Evolutionary conservation across 169 alveolate genomes (phyloP), one percentile per base, ranked within the genome.

Genomic region (Cystoisospora suis): DNA sequence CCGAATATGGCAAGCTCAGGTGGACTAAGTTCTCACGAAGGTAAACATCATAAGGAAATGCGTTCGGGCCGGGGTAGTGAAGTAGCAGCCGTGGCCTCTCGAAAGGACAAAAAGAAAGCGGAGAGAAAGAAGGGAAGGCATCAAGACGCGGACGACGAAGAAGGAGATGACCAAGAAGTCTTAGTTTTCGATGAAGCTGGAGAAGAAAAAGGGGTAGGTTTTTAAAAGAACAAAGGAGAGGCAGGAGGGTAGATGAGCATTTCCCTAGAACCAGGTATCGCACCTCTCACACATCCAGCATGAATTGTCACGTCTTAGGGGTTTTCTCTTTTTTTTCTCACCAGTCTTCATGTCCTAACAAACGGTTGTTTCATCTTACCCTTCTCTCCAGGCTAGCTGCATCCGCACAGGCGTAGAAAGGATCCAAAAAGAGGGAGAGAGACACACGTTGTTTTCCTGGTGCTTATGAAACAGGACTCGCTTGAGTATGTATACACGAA

Each of bases 121-220:
- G 34, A 65, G 77, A 3, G 77, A n/a, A 65, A 65, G 77, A 65
- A 9, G 3, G 34, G 44, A 36, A 6, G 40, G 34, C 45, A 65
- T 9, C 45, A 4, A 49, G 61, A 49, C 20, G n/a, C n/a, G 23
- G 77, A 65, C 77, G 77, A 65, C 5, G 42, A 9, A 29, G 20
- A 36, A 44, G 1, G 45, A 6, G 77, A 36, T 4, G 77, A n/a
- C 36, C 45, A 65, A 36, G 77, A 65, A 65, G n/a, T 65, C 44
- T 44, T 65, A 36, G 77, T 65, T 44, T 65, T 65, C n/a, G 77
- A 65, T 65, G 77, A 65, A 1, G 77, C n/a, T 32, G 77, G 77
- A 9, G 77, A 65, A n/a, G 12, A 36, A 1, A 2, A 65, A 36
- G 40, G 2, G 77, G 77, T 65, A 36, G 12, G 72, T 9, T 29